Evolutionary conservation across 2,329 filamentous ascomycete genomes (phyloP).

Genomic region (Cryphonectria naterciae): DNA sequence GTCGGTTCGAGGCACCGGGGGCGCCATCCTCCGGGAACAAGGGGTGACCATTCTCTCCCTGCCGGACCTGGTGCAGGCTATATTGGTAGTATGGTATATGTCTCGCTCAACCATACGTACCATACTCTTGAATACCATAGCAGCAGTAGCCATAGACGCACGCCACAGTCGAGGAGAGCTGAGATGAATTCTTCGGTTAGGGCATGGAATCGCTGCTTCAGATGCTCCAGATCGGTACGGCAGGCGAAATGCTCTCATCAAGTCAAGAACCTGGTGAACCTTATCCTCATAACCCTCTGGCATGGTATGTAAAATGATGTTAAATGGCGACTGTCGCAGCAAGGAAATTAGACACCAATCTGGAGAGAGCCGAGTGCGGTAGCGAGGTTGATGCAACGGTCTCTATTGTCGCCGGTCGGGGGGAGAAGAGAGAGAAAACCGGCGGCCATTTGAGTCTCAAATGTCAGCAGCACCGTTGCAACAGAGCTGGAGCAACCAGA

Average conservation of each 20-base stretch:
- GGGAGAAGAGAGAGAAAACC: not conserved
- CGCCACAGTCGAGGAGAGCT: not conserved
- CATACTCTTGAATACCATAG: not conserved
- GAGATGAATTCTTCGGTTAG: not conserved
- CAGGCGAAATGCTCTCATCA: not conserved
- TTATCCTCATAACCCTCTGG: not conserved
- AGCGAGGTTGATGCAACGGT: not conserved
- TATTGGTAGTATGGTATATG: not conserved
- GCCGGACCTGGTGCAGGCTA: not conserved
- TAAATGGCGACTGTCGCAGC: not conserved
- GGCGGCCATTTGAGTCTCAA: not conserved
- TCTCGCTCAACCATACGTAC: not conserved
- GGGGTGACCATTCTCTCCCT: not conserved
- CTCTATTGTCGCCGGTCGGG: not conserved
- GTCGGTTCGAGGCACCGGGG: not conserved
- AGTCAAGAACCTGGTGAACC: not conserved
- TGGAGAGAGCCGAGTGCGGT: not conserved
- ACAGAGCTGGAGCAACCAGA: not conserved
- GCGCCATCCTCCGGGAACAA: slow-evolving; percentile 5
- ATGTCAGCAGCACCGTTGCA: not conserved
- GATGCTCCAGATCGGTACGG: not conserved
- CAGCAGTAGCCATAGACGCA: too few species aligned
- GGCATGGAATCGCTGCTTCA: not conserved
- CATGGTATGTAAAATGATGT: not conserved
- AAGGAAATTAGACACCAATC: not conserved